Conservation (phyloP, 306 rosid species). For the Quercus suber region DNA sequence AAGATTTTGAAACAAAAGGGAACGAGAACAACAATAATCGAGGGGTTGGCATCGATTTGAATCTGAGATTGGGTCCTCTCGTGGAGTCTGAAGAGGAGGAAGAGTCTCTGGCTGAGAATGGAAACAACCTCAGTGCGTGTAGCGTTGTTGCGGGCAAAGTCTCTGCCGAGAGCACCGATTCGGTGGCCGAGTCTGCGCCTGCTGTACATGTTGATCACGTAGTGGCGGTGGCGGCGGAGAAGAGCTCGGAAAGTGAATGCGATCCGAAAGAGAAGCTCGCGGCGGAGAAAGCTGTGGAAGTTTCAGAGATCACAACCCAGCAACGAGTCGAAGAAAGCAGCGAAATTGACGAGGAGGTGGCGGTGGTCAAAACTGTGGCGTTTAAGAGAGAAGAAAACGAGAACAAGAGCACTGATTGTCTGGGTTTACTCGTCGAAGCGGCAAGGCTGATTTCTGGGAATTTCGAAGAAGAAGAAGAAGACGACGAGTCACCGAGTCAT, state of each 20-base stretch:
- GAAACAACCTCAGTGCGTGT: background rate
- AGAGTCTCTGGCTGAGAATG: conserved; percentile 6
- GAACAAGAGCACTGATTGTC: conserved; percentile 12
- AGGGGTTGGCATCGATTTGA: conserved; percentile 30
- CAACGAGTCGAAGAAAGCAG: conserved; percentile 7
- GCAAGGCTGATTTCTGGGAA: conserved; percentile 30
- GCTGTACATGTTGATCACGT: background rate
- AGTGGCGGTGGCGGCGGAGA: background rate
- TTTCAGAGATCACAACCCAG: conserved; percentile 3
- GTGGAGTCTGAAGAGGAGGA: conserved; percentile 5
- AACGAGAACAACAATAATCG: background rate
- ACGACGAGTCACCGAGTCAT: no score
- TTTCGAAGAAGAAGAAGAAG: conserved; percentile 7
- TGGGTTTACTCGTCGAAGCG: conserved; percentile 49
- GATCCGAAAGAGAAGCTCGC: background rate
- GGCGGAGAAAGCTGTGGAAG: conserved; percentile 7
- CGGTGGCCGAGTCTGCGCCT: background rate
- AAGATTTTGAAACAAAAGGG: background rate
- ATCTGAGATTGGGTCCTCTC: conserved; percentile 21
- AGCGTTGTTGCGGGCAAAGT: background rate
- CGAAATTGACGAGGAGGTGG: background rate
- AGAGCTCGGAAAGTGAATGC: background rate
- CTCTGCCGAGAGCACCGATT: background rate
- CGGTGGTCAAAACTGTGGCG: conserved; percentile 18
- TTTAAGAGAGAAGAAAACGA: background rate